Evolutionary conservation across 805 yeast species (phyloP), one percentile per base, ranked within the genome.

Genomic region (Wickerhamomyces queroliae): DNA sequence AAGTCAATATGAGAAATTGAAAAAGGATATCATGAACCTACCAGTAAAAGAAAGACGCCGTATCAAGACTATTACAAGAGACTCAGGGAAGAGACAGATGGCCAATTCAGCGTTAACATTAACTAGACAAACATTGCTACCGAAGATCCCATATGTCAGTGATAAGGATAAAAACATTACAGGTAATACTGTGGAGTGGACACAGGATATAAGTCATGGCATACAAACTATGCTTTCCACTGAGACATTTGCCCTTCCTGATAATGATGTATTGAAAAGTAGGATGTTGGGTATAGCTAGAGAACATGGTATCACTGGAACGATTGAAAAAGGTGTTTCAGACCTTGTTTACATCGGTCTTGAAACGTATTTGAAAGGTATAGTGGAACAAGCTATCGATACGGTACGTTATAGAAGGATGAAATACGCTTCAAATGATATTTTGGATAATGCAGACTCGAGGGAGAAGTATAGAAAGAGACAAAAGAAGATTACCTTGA

Each of bases 161-260:
- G 64, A 60, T 33, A 61, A 62, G 35, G 60, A 51, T n/a, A 50
- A 45, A 29, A 27, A 26, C 16, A 24, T 45, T 4, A 43, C 47
- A 13, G 57, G 58, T 39, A 76, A 75, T 48, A 73, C 86, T 25
- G 73, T 80, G 23, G 83, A 83, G 49, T 89, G 96, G 91, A 87
- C 95, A 18, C 96, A 90, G 59, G 98, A 93, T 55, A 86, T 93
- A 15, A 73, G 83, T 39, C 89, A 83, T 53, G 95, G 93, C 4
- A 74, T 87, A 40, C 88, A 85, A 49, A 76, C 93, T 2, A 91
- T 93, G 5, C 67, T 90, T 26, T 74, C 91, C 2, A 67, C 85
- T 1, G 95, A 91, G 48, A 69, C 76, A 27, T 86, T 70, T 56
- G 90, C 90, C 46, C 59, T 93, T 5, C 97, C 97, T 0, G 98